A percentile compares a stretch with the other conserved stretches of the same genome.
phyloP scores from a whole-genome alignment of 257 asterid species.

The Oldenlandia corymbosa region DNA sequence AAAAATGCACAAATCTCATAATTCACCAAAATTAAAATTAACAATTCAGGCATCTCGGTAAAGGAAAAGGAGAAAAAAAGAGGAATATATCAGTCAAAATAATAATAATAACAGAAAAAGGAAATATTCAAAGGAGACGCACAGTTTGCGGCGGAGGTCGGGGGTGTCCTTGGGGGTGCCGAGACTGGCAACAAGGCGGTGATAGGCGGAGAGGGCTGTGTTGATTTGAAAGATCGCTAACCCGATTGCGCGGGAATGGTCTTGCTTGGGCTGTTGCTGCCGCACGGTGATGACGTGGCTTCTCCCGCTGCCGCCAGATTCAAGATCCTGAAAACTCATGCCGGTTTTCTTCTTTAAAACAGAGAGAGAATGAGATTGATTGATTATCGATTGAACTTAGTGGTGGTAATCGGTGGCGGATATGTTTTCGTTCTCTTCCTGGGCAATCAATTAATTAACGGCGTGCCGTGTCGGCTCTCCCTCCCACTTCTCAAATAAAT shows the following conservation, averaged over 20 bases:
- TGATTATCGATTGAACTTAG: too few relatives aligned
- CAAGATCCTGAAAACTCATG: constrained; percentile 52
- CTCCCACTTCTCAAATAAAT: too few relatives aligned
- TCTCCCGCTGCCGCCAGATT: constrained; percentile 40
- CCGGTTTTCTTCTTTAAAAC: too few relatives aligned
- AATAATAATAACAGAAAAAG: neutral
- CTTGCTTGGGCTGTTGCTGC: constrained; percentile 24
- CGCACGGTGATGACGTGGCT: constrained; percentile 1
- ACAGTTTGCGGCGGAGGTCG: constrained; percentile 45
- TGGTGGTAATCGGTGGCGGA: neutral
- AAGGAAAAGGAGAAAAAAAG: too few relatives aligned
- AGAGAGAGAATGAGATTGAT: too few relatives aligned
- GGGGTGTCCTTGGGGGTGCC: constrained; percentile 45
- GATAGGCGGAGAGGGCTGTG: constrained; percentile 40
- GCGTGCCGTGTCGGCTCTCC: constrained; percentile 7
- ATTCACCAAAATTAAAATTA: too few relatives aligned
- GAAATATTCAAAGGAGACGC: neutral
- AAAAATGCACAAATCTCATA: too few relatives aligned
- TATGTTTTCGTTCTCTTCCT: neutral
- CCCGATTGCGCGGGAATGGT: constrained; percentile 36
- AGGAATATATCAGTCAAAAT: neutral
- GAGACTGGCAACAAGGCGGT: constrained; percentile 35
- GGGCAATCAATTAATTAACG: neutral
- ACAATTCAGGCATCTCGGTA: too few relatives aligned
- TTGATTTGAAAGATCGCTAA: constrained; percentile 39